These are phyloP conservation scores for Dothiorella sarmentorum DNA, from an alignment of 2,329 filamentous ascomycete species.

Conservation along the genomic window DNA sequence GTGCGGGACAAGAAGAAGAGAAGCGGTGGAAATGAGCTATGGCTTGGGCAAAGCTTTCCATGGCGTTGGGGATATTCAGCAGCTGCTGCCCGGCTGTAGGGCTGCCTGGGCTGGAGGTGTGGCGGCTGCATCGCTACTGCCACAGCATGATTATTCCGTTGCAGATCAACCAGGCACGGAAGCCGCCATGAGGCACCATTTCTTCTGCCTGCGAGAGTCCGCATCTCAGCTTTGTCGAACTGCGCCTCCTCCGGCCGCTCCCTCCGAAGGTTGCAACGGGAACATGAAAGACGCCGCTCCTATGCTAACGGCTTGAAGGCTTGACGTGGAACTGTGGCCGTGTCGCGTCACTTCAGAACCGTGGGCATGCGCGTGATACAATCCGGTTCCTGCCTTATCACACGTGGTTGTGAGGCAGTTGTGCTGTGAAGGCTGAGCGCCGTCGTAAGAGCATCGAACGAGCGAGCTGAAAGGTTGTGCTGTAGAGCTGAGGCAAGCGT, in stretches of 20 bases:
- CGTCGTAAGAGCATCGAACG: slow-evolving; percentile 14
- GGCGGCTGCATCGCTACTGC: slow-evolving; percentile 8
- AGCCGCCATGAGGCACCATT: background rate
- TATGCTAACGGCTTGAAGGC: background rate
- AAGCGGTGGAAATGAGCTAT: slow-evolving; percentile 1
- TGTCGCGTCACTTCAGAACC: background rate
- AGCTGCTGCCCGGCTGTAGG: slow-evolving; percentile 6
- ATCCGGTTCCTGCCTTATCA: slow-evolving; percentile 4
- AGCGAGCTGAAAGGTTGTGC: background rate
- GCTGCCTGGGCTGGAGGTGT: slow-evolving; percentile 1
- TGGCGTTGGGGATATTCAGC: background rate
- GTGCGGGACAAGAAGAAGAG: slow-evolving; percentile 10
- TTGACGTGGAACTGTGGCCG: background rate
- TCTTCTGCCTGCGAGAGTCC: background rate
- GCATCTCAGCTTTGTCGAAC: background rate
- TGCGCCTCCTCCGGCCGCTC: background rate
- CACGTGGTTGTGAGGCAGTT: background rate
- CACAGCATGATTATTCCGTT: slow-evolving; percentile 6
- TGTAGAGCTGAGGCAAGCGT: background rate
- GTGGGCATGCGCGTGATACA: background rate
- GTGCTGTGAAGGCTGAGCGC: background rate
- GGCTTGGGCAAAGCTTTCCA: background rate
- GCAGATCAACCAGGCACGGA: background rate
- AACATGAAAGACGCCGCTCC: background rate
- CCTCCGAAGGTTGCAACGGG: background rate